Conservation (phyloP, 495 filamentous ascomycete species). For the Sordaria brevicollis region DNA sequence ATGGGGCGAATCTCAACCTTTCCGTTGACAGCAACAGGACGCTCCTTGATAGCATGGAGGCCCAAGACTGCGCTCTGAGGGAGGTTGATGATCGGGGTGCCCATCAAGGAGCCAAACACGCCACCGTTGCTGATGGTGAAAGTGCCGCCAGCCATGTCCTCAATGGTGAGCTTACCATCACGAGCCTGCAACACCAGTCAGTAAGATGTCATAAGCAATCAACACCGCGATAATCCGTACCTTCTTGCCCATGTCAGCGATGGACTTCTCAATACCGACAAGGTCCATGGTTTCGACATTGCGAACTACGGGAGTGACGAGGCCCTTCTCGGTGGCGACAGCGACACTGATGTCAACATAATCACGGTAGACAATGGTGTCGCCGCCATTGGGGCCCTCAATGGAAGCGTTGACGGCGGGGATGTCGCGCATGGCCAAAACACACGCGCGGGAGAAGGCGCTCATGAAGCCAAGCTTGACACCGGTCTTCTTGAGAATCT, state of each 20-base stretch:
- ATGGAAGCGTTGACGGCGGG: slow-evolving; percentile 97
- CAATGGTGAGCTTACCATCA: slow-evolving; percentile 94
- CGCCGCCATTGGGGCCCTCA: slow-evolving; percentile 86
- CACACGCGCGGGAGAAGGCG: slow-evolving; percentile 84
- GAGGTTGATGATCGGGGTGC: slow-evolving; percentile 97
- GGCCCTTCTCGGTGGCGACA: slow-evolving; percentile 93
- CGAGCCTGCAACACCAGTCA: slow-evolving; percentile 53
- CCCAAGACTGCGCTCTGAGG: slow-evolving; percentile 93
- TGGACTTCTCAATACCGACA: slow-evolving; percentile 80
- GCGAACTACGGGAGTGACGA: slow-evolving; percentile 92
- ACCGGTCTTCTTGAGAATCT: slow-evolving; percentile 87
- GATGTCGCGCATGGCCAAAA: slow-evolving; percentile 88
- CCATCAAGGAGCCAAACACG: slow-evolving; percentile 69
- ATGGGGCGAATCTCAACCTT: slow-evolving; percentile 92
- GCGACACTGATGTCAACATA: slow-evolving; percentile 98
- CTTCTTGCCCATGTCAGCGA: slow-evolving; percentile 94
- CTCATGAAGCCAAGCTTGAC: slow-evolving; percentile 99
- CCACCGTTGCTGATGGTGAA: slow-evolving; percentile 96
- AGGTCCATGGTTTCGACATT: slow-evolving; percentile 84
- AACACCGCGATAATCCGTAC: slow-evolving; percentile 25
- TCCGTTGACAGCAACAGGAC: slow-evolving; percentile 78
- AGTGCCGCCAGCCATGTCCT: slow-evolving; percentile 98
- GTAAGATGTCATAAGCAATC: not conserved
- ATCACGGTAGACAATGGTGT: slow-evolving; percentile 96
- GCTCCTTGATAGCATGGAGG: slow-evolving; percentile 97